Evolutionary conservation across 768 basidiomycete species (phyloP), one percentile per base, ranked within the genome.

Genomic region (Rhodotorula taiwanensis): DNA sequence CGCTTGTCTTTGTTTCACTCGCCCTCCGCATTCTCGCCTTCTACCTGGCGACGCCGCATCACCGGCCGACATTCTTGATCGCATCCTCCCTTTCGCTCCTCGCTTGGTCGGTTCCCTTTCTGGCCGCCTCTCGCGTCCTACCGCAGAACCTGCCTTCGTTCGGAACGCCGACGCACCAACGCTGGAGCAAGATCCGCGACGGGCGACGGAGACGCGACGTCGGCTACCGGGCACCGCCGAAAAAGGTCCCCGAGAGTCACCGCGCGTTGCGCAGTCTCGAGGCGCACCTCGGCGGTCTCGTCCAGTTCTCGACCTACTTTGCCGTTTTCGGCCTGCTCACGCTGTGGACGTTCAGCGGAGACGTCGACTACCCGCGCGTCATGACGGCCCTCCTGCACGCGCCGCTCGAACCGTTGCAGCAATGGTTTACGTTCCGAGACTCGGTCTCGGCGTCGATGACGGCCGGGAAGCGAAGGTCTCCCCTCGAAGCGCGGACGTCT

Each of bases 121-220:
- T 70, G 45, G 64, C 64, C n/a, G 69, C 69, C n/a, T 66, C 64
- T 11, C 60, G 69, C n/a, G 62, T 70, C 36, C 64, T 70, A 20
- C 69, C 69, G 14, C 69, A 70, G 31, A 70, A 70, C 49, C 58
- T 66, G 16, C 69, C 69, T 6, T 52, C 61, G 3, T 70, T 70
- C 59, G 69, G 69, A 18, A 58, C 69, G 10, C 69, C 69, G 23
- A 70, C 69, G 1, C 69, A 70, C 45, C 55, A 51, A 30, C 54
- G 52, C n/a, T 53, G 85, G 75, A 21, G 85, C 72, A 71, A 86
- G 71, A 56, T 79, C 81, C 27, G 81, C 82, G 13, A 83, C 78
- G 28, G 80, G 76, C 49, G 82, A 66, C 28, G 80, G 80, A 7
- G 82, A 79, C 27, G 77, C 69, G 65, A 86, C 82, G 58, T 86